Evolutionary conservation across 2,329 filamentous ascomycete genomes (phyloP), one percentile per base, ranked within the genome.

Genomic region (Seiridium unicorne): DNA sequence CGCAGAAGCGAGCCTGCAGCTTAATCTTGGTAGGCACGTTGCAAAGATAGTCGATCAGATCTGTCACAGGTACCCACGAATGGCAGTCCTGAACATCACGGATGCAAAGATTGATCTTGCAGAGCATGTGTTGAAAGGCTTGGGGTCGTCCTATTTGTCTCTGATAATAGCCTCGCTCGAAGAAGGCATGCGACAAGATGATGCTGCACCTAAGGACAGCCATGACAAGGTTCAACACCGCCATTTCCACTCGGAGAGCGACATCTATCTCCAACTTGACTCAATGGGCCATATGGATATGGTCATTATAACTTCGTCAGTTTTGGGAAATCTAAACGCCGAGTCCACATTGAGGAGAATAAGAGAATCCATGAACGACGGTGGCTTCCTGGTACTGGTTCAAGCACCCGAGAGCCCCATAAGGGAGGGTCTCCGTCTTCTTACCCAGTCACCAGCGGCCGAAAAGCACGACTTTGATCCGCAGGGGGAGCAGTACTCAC

Each of bases 31-130:
- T 42, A 58, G 60, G 2, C 74, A 78, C 32, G 35, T 79, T 4
- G 63, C 69, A 5, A 68, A 71, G 1, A 65, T 78, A 9, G 63
- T 72, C 7, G 63, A 66, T 51, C 77, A 80, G 63, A 73, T 79
- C 6, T 61, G 67, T 0, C 77, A 79, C 65, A 71, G 72, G 9
- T 76, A 76, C 47, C 71, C 77, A 0, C 66, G 66, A 3, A 77
- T 79, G 76, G 68, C 73, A 7, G 72, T 77, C 11, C 68, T 81
- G 1, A 72, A 72, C 1, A 60, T 80, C 1, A 71, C 72, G 0
- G 72, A 74, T 5, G 62, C 70, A 0, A 66, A 69, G 2, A 35
- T 67, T n/a, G 65, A 66, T 1, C 62, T 80, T 38, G 68, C 69
- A 0, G 65, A 68, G 46, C 65, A 71, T 34, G 60, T 79, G 4